Evolutionary conservation across 352 stramenopile genomes (phyloP), one percentile per base, ranked within the genome.

Genomic region (Pythium periplocum): DNA sequence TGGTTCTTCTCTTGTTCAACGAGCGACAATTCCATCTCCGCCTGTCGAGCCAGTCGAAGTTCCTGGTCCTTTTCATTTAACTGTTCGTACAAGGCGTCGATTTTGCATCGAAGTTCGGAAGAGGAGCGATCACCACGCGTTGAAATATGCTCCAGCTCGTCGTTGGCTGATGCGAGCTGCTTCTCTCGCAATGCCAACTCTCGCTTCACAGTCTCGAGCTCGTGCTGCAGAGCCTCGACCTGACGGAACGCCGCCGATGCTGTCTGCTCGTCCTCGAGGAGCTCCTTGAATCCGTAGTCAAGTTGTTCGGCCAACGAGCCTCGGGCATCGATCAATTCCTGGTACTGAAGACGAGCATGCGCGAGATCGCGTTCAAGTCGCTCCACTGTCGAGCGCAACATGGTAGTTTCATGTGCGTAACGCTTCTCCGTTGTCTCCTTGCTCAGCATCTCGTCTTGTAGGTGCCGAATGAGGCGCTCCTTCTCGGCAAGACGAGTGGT

Each of bases 281-380:
- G 50, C 42, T 86, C 75, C 47, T 88, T 84, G 40, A 90, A 88
- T 6, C 80, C 80, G 8, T 65, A 68, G 48, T 90, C 77, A 4
- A 90, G 70, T 41, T 87, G 70, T 10, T 87, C 73, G 6, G 64
- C 71, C 2, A 90, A 58, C 10, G 69, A 71, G 0, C 69, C 71
- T 1, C 66, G 66, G 11, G 71, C 80, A 31, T 76, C 61, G 30
- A 84, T 60, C 4, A 90, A 61, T 45, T 90, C 64, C 55, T 84
- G 67, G 53, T 85, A 89, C 54, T 79, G 75, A 2, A 34, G 37
- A 52, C 66, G 61, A 7, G 68, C 69, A 34, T 63, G 66, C 11
- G 71, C 55, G 6, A 81, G 55, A 12, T 86, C 78, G 3, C 31
- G 42, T 52, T 84, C 62, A 11, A 86, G 39, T 6, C 51, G 55